Conservation (phyloP, 805 yeast species). For the Candida oleophila region DNA sequence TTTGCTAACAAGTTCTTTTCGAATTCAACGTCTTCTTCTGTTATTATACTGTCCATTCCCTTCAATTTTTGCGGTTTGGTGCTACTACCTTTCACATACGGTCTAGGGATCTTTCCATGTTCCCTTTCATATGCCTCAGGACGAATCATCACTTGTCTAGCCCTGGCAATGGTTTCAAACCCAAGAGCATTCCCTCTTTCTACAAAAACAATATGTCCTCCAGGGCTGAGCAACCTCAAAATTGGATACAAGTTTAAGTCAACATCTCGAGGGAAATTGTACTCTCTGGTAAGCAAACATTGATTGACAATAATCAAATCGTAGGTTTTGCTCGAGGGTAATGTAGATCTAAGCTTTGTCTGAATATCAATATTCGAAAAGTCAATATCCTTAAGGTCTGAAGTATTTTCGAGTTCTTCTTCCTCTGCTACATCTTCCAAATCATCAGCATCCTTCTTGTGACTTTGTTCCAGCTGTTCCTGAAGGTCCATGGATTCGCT, state of each 20-base stretch:
- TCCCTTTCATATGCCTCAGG: constrained; percentile 66
- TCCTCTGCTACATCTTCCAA: constrained; percentile 7
- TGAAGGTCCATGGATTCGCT: constrained; percentile 13
- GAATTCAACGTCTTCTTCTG: constrained; percentile 32
- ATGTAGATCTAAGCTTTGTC: constrained; percentile 53
- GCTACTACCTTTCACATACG: constrained; percentile 55
- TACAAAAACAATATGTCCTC: constrained; percentile 73
- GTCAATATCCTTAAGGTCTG: constrained; percentile 36
- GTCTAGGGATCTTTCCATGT: constrained; percentile 65
- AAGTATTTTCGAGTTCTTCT: constrained; percentile 7
- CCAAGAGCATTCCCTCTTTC: constrained; percentile 92
- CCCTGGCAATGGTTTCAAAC: constrained; percentile 83
- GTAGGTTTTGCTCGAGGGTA: constrained; percentile 56
- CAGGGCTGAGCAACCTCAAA: constrained; percentile 64
- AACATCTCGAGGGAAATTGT: constrained; percentile 67
- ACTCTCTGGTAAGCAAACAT: constrained; percentile 61
- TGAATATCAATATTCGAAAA: constrained; percentile 52
- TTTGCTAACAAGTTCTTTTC: constrained; percentile 34
- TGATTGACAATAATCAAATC: constrained; percentile 84
- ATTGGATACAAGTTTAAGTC: constrained; percentile 64
- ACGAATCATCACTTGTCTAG: constrained; percentile 85
- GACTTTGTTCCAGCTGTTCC: constrained; percentile 14
- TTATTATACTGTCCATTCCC: constrained; percentile 34
- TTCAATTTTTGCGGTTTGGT: constrained; percentile 38
- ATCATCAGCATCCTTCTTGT: constrained; percentile 8